phyloP scores from a whole-genome alignment of 2,329 filamentous ascomycete genomes.

The Verticillium dahliae region DNA sequence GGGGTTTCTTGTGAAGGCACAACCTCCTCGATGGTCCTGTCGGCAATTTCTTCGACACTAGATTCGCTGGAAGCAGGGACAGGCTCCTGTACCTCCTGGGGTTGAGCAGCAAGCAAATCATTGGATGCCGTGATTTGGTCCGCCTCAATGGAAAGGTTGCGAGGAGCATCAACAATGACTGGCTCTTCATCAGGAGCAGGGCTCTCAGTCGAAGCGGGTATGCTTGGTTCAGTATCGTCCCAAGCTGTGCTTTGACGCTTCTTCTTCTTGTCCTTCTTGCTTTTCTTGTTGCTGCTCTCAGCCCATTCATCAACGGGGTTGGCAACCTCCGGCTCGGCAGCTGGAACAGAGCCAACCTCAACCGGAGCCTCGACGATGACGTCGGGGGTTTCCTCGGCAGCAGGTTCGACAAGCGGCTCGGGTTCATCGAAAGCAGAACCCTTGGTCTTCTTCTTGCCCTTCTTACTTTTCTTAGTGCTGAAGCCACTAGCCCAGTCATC shows the following conservation, averaged over 20 bases:
- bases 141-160: background rate
- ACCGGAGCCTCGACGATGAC: too few species aligned
- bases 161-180: background rate
- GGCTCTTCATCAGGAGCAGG: background rate
- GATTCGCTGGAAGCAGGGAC: background rate
- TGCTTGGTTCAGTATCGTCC: background rate
- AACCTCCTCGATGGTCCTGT: background rate
- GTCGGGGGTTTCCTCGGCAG: background rate
- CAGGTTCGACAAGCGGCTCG: background rate
- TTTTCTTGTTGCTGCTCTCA: background rate
- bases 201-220: background rate
- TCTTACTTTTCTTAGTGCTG: conserved; percentile 13
- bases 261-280: background rate
- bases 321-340: background rate
- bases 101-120: background rate
- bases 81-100: background rate
- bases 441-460: conserved; percentile 1
- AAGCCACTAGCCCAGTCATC: background rate
- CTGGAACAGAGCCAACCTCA: too few species aligned
- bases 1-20: background rate
- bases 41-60: background rate
- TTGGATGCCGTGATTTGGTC: background rate
- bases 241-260: background rate
- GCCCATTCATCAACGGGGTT: background rate
- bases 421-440: too few species aligned